Evolutionary conservation across 768 basidiomycete species (phyloP).

Genomic region (Lyophyllum shimeji): DNA sequence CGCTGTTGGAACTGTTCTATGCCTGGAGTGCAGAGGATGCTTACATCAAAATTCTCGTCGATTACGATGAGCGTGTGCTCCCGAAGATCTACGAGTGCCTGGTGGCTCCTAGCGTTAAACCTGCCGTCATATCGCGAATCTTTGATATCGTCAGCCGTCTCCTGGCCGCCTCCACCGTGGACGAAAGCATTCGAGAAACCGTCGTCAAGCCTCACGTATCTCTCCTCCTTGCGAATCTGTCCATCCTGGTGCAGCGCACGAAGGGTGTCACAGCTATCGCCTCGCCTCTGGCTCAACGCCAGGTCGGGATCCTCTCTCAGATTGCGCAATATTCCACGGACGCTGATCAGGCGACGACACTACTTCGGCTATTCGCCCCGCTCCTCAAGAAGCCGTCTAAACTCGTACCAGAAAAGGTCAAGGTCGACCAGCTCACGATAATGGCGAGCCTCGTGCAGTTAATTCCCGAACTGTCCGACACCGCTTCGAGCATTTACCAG

Average conservation of each 20-base stretch:
- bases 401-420: slow-evolving; percentile 81
- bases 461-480: slow-evolving; percentile 58
- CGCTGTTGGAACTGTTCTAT: slow-evolving; percentile 82
- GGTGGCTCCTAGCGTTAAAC: slow-evolving; percentile 81
- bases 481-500: slow-evolving; percentile 39
- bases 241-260: slow-evolving; percentile 63
- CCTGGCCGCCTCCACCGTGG: slow-evolving; percentile 51
- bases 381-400: slow-evolving; percentile 77
- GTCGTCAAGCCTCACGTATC: slow-evolving; percentile 73
- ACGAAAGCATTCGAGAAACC: slow-evolving; percentile 45
- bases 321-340: slow-evolving; percentile 76
- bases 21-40: slow-evolving; percentile 66
- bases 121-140: slow-evolving; percentile 73
- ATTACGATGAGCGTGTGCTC: slow-evolving; percentile 66
- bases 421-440: slow-evolving; percentile 77
- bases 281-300: slow-evolving; percentile 73
- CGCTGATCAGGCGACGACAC: slow-evolving; percentile 65
- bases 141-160: slow-evolving; percentile 85
- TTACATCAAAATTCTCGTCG: slow-evolving; percentile 62
- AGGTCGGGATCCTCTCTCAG: slow-evolving; percentile 77
- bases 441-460: slow-evolving; percentile 64
- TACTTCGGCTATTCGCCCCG: slow-evolving; percentile 75
- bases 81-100: slow-evolving; percentile 83
- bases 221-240: slow-evolving; percentile 68
- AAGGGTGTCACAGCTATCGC: slow-evolving; percentile 50